Base-by-base conservation (phyloP, 192 early-diverging fungal genomes). In the Chytriomyces sp. region DNA sequence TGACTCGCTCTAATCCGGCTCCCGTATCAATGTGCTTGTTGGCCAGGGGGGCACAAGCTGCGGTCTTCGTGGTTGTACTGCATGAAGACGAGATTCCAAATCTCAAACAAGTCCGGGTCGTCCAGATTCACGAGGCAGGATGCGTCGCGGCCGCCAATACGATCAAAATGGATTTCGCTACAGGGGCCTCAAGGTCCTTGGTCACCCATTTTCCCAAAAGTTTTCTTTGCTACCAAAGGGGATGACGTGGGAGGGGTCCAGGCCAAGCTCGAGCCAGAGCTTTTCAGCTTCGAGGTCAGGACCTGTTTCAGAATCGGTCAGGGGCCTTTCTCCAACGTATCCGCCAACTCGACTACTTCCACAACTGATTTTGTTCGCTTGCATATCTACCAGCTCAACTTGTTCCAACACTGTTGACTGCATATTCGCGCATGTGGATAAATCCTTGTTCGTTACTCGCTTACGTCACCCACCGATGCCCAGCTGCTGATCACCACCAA, bases 51-150 rank as follows among this genome's bases (percentile, higher is more conserved):
- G 64, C 92, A 91, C 36, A 99, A 86, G 12, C 81, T 86, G 36
- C 94, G 89, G 78, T 95, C 94, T 76, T 98, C 96, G 72, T 96
- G 94, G 87, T 99, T 97, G 87, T 93, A 99, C 79, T 98, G 91
- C 87, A 99, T 99, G 64, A 99, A 99, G 72, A 99, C 97, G 19
- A 99, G 78, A 81, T 99, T 99, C 96, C 96, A 99, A 78, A 99
- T 96, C 82, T 99, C 96, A 39, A 99, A 80, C 12, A 99, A 94
- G 72, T 95, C 91, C 36, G 96, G 96, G 84, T 99, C 95, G 79
- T 99, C 96, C 89, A 91, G 78, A 80, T 99, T 99, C 59, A 99
- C 96, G 49, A 97, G 83, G 59, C 86, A 77, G 19, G 92, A 75
- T 22, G 93, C 95, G 78, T 97, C 87, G 63, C 96, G 94, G 28